Evolutionary conservation across 1,139 yeast species (phyloP).

Genomic region (Geotrichum bryndzae): DNA sequence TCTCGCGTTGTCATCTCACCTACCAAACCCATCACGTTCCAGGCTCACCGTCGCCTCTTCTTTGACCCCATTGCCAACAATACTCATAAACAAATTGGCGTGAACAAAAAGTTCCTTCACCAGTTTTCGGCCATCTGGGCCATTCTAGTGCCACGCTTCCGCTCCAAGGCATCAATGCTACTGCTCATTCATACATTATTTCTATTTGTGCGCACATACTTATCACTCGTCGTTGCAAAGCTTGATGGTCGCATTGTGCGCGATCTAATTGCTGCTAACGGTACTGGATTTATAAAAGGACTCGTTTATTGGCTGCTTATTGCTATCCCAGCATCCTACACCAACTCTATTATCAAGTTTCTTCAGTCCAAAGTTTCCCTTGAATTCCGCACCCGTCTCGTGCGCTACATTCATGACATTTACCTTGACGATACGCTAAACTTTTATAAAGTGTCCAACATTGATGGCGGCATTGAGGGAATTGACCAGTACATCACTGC

Average conservation of each 20-base stretch:
- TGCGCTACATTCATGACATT: constrained; percentile 84
- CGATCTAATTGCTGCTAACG: constrained; percentile 79
- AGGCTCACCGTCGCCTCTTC: constrained; percentile 62
- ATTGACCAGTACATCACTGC: constrained; percentile 76
- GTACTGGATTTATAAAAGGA: constrained; percentile 68
- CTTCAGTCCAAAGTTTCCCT: constrained; percentile 71
- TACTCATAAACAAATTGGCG: constrained; percentile 33
- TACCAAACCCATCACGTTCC: constrained; percentile 54
- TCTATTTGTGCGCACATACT: constrained; percentile 76
- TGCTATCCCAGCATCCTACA: constrained; percentile 90
- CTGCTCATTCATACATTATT: constrained; percentile 69
- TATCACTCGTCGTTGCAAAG: constrained; percentile 78
- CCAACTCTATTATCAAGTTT: constrained; percentile 84
- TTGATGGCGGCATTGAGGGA: constrained; percentile 43
- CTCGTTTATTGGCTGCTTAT: constrained; percentile 79
- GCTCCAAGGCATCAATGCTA: constrained; percentile 61
- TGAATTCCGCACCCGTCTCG: constrained; percentile 77
- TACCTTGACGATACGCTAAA: constrained; percentile 77
- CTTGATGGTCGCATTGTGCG: constrained; percentile 89
- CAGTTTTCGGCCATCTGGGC: constrained; percentile 76
- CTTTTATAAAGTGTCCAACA: constrained; percentile 59
- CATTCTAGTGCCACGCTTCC: constrained; percentile 69
- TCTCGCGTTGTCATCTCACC: constrained; percentile 53
- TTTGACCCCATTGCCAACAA: constrained; percentile 45
- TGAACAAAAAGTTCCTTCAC: constrained; percentile 57